These are phyloP conservation scores for Fusarium chlamydosporum DNA, from an alignment of 2,329 filamentous ascomycete species.

Conservation along the genomic window DNA sequence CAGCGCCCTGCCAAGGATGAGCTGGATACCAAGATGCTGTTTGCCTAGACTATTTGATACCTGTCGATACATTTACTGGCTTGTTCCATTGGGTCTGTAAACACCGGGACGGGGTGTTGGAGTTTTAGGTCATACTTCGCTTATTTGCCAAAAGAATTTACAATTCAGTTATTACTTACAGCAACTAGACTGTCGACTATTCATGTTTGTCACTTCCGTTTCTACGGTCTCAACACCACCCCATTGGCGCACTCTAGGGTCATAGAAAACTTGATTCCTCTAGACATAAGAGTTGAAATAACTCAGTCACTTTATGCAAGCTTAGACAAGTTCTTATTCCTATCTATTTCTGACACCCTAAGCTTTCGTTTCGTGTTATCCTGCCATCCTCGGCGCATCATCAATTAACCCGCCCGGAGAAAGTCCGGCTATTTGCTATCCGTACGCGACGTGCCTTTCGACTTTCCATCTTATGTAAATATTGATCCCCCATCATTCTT, in stretches of 20 bases:
- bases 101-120: conserved; percentile 46
- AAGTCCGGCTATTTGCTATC: conserved; percentile 46
- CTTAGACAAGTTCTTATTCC: no score
- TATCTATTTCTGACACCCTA: no score
- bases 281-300: no score
- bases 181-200: conserved; percentile 13
- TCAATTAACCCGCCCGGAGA: conserved; percentile 45
- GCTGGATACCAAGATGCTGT: conserved; percentile 82
- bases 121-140: conserved; percentile 49
- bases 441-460: conserved; percentile 32
- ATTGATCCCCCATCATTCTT: conserved; percentile 36
- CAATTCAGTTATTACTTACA: conserved; percentile 15
- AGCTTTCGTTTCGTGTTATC: no score
- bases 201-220: conserved; percentile 7
- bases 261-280: no score
- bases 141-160: conserved; percentile 43
- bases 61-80: conserved; percentile 48
- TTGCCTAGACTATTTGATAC: conserved; percentile 68
- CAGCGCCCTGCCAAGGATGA: conserved; percentile 74
- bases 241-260: background rate
- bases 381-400: conserved; percentile 33
- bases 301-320: no score
- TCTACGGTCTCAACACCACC: conserved; percentile 23
- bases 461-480: conserved; percentile 27
- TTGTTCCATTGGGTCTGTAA: conserved; percentile 45